Conservation (phyloP, 805 yeast genomes). For the Myxozyma melibiosi region DNA sequence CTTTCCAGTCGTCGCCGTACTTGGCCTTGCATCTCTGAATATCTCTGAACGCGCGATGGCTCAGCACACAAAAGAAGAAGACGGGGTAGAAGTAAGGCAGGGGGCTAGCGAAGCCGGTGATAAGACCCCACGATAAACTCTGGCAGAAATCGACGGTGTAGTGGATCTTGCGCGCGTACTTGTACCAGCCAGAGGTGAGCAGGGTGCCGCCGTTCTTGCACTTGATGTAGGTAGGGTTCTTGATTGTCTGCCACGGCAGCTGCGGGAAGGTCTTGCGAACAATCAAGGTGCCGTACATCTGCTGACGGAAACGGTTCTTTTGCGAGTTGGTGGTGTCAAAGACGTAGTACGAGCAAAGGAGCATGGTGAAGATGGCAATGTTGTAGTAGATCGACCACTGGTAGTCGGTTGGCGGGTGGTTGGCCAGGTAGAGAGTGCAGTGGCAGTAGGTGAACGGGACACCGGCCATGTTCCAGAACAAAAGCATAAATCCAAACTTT, state of each 20-base stretch:
- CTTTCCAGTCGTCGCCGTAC: conserved; percentile 94
- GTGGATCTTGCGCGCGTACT: conserved; percentile 88
- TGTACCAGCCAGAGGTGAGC: conserved; percentile 93
- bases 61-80: conserved; percentile 82
- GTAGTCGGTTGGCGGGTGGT: conserved; percentile 84
- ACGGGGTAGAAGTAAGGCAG: conserved; percentile 96
- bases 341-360: conserved; percentile 79
- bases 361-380: conserved; percentile 54
- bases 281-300: conserved; percentile 72
- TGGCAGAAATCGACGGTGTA: conserved; percentile 94
- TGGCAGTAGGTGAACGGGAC: conserved; percentile 98
- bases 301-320: conserved; percentile 82
- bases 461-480: conserved; percentile 99
- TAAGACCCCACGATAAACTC: conserved; percentile 86
- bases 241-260: conserved; percentile 79
- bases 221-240: conserved; percentile 80
- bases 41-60: conserved; percentile 90
- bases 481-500: conserved; percentile 97
- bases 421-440: conserved; percentile 78
- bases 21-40: conserved; percentile 78
- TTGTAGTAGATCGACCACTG: conserved; percentile 67
- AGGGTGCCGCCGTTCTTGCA: conserved; percentile 84
- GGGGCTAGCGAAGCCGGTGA: conserved; percentile 83
- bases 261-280: conserved; percentile 91
- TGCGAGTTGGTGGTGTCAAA: conserved; percentile 95